phyloP scores from a whole-genome alignment of 495 filamentous ascomycete genomes.

The Parathielavia hyrcaniae region DNA sequence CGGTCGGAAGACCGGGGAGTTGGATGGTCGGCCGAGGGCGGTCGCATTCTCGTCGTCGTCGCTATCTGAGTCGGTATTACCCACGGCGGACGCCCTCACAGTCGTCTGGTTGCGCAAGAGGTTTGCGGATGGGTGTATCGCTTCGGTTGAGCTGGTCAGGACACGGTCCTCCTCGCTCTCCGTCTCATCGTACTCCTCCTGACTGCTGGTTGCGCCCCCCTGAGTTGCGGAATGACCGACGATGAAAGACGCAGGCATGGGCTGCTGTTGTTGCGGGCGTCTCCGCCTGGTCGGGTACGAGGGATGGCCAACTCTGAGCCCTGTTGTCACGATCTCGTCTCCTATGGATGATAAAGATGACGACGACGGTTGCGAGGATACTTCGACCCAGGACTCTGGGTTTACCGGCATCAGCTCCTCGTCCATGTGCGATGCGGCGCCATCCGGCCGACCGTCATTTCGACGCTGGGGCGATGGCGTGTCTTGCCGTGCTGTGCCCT shows the following conservation, averaged over 20 bases:
- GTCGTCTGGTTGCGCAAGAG: conserved; percentile 22
- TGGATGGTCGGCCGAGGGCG: conserved; percentile 57
- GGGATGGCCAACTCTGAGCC: conserved; percentile 61
- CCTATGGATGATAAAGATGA: conserved; percentile 85
- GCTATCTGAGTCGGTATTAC: conserved; percentile 29
- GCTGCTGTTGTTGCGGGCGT: conserved; percentile 46
- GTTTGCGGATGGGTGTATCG: conserved; percentile 41
- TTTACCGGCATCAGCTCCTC: conserved; percentile 33
- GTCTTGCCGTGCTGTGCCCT: conserved; percentile 13
- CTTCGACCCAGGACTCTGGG: conserved; percentile 94
- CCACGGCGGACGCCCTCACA: conserved; percentile 12
- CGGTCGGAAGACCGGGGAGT: conserved; percentile 63
- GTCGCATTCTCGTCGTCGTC: conserved; percentile 74
- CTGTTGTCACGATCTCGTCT: conserved; percentile 83
- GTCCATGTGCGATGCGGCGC: background rate
- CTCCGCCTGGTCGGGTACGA: conserved; percentile 50
- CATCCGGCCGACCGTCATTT: conserved; percentile 35
- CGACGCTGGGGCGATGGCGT: conserved; percentile 26
- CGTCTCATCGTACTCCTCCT: conserved; percentile 70
- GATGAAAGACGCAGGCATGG: conserved; percentile 32
- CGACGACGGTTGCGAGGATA: conserved; percentile 81
- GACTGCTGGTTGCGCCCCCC: conserved; percentile 62
- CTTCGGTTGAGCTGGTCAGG: conserved; percentile 80
- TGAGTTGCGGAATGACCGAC: conserved; percentile 39
- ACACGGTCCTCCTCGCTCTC: conserved; percentile 60